A percentile compares a stretch with the other conserved stretches of the same genome.
Evolutionary conservation across 2,329 filamentous ascomycete species (phyloP).

Genomic region (Myriosclerotinia duriaeana): DNA sequence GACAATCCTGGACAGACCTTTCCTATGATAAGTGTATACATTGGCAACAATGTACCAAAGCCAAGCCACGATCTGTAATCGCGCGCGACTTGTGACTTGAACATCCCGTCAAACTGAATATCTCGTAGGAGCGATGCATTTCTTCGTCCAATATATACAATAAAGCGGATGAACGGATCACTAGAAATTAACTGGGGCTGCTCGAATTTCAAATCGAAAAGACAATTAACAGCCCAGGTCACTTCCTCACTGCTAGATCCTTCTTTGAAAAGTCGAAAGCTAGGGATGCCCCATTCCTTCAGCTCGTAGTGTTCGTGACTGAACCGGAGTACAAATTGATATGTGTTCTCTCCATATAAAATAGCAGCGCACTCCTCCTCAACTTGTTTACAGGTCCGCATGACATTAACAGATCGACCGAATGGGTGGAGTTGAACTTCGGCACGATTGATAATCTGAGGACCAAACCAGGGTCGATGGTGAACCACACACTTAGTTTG

Average conservation of each 20-base stretch:
- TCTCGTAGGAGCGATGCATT: neutral
- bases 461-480: slow-evolving; percentile 1
- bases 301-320: too few species aligned
- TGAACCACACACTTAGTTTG: neutral
- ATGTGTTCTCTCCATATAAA: slow-evolving; percentile 1
- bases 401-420: neutral
- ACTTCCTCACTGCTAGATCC: neutral
- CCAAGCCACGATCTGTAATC: neutral
- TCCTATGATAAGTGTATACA: neutral
- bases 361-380: neutral
- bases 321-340: neutral
- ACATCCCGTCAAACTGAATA: neutral
- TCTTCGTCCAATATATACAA: neutral
- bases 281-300: neutral
- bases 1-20: neutral
- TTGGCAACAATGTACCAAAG: neutral
- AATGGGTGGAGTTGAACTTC: neutral
- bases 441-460: neutral
- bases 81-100: neutral
- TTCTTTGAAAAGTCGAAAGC: neutral
- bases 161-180: neutral
- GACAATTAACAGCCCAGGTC: neutral
- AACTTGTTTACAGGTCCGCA: neutral
- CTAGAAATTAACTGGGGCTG: neutral
- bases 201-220: neutral